Evolutionary conservation across 2,329 filamentous ascomycete genomes (phyloP).

Genomic region (Colletotrichum noveboracense): DNA sequence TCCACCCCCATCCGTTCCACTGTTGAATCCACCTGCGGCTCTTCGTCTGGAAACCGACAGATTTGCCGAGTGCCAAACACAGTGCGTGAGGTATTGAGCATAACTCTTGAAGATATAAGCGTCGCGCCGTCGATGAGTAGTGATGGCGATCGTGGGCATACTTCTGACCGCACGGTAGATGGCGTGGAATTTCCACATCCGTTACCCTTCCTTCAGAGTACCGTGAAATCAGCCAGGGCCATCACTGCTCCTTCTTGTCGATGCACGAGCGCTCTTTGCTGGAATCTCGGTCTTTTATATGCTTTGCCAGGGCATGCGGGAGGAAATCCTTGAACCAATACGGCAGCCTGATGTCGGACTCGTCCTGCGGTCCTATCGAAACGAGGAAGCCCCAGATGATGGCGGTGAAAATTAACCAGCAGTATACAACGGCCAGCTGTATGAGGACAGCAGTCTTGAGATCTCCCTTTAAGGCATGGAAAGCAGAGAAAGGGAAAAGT

Average conservation of each 20-base stretch:
- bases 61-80: neutral
- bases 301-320: neutral
- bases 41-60: neutral
- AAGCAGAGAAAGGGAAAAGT: too few relatives aligned
- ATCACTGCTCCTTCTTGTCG: neutral
- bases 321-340: neutral
- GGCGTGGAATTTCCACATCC: neutral
- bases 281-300: neutral
- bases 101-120: too few relatives aligned
- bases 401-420: neutral
- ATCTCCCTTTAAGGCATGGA: too few relatives aligned
- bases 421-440: too few relatives aligned
- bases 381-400: neutral
- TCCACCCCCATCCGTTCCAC: neutral
- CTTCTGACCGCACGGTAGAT: too few relatives aligned
- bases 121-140: too few relatives aligned
- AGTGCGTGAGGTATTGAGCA: neutral
- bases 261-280: neutral
- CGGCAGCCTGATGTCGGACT: neutral
- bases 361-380: neutral
- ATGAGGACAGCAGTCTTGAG: too few relatives aligned
- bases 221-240: accelerated
- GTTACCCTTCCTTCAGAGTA: neutral
- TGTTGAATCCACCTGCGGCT: neutral
- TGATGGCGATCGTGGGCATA: too few relatives aligned